Base-by-base conservation (phyloP, 345 rosid genomes). In the Citropsis articulata region DNA sequence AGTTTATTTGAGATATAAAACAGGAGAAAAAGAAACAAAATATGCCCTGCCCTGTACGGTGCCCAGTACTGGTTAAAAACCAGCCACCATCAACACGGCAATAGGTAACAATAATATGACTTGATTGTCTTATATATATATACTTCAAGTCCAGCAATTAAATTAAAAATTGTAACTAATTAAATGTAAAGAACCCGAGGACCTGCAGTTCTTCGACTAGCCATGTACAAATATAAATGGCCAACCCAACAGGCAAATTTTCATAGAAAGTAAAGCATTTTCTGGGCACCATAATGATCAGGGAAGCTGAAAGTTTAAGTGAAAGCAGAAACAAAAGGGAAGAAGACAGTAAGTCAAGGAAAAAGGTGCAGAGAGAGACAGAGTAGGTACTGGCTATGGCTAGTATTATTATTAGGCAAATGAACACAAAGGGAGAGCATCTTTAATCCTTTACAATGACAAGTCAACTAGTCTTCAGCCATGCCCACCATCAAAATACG, bases 381-480 rank as follows among this genome's bases (percentile, higher is more conserved):
- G 50, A 45, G 5, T 42, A 13, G 50, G 16, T 45, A 53, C n/a
- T 5, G 18, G 57, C 6, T 53, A 5, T 18, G 50, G 50, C 50
- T 18, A 16, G 18, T 50, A 53, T 18, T 53, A 5, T 53, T 56
- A 30, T 9, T 55, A 73, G n/a, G n/a, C n/a, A n/a, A n/a, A 61
- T 68, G 21, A 69, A 48, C 66, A 27, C 78, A 75, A 55, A 61
- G 59, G 56, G 33, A 35, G 31, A 64, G 48, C 50, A 45, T 45
- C 50, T 45, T 45, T 19, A 56, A 48, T 75, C 62, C 48, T 75
- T 64, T 45, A 48, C 48, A 64, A 48, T 31, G 78, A 75, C 78
- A 75, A 75, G 78, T 75, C 78, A 75, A 64, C 70, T 13, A 10
- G n/a, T 31, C 31, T 75, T 65, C 12, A n/a, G 78, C n/a, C 45